These are phyloP conservation scores for Alternaria infectoria DNA, from an alignment of 2,329 filamentous ascomycete genomes.

Conservation along the genomic window DNA sequence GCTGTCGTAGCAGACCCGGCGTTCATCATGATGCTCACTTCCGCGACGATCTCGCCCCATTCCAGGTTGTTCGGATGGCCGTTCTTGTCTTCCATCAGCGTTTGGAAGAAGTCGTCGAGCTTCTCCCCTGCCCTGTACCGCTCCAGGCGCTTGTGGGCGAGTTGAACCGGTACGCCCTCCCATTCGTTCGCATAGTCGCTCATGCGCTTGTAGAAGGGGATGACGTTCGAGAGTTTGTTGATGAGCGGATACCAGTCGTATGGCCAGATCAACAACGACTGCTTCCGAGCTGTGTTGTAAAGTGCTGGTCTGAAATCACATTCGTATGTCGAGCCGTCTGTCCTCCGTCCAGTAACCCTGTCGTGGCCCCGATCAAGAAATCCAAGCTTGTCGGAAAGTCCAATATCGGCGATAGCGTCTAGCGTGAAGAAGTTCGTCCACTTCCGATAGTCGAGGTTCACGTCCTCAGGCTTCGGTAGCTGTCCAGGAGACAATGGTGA, in stretches of 20 bases:
- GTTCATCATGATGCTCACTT: slow-evolving; percentile 59
- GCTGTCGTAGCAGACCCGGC: slow-evolving; percentile 61
- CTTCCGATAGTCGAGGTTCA: slow-evolving; percentile 58
- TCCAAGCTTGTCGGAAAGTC: slow-evolving; percentile 58
- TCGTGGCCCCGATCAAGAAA: slow-evolving; percentile 60
- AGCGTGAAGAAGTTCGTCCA: slow-evolving; percentile 64
- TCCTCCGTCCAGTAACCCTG: slow-evolving; percentile 50
- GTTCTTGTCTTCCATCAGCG: slow-evolving; percentile 60
- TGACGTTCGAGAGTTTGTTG: slow-evolving; percentile 55
- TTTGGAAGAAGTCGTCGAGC: slow-evolving; percentile 65
- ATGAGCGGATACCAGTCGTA: slow-evolving; percentile 60
- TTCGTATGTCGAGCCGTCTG: slow-evolving; percentile 56
- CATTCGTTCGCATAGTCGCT: slow-evolving; percentile 52
- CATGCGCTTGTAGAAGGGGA: slow-evolving; percentile 54
- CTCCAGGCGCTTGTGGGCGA: slow-evolving; percentile 52
- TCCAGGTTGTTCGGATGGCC: slow-evolving; percentile 57
- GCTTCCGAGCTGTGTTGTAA: slow-evolving; percentile 58
- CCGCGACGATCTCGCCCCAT: slow-evolving; percentile 65
- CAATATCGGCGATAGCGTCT: slow-evolving; percentile 64
- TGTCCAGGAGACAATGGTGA: slow-evolving; percentile 35
- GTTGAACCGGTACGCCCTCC: slow-evolving; percentile 58
- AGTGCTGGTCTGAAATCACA: slow-evolving; percentile 57
- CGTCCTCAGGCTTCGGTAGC: slow-evolving; percentile 44
- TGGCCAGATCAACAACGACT: slow-evolving; percentile 58
- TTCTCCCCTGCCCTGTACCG: slow-evolving; percentile 60